phyloP scores from a whole-genome alignment of 2,329 filamentous ascomycete species.

The Neocatenulostroma microsporum region DNA sequence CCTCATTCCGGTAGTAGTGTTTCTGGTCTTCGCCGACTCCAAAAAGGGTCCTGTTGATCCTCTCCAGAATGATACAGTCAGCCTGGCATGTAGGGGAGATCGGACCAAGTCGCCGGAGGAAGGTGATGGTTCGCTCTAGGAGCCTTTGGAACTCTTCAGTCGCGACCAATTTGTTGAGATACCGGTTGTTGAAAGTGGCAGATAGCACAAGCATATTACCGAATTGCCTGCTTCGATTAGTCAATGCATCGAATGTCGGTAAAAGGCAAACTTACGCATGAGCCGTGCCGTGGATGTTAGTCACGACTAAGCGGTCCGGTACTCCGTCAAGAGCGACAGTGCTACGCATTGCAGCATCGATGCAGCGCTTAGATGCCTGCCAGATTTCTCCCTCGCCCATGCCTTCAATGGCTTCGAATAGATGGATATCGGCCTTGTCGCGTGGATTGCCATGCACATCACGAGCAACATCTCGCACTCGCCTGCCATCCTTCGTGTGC shows the following conservation, averaged over 20 bases:
- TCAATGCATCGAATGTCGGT: constrained; percentile 17
- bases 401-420: constrained; percentile 29
- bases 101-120: constrained; percentile 61
- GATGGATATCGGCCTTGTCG: constrained; percentile 26
- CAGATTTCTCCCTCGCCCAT: constrained; percentile 24
- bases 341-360: constrained; percentile 71
- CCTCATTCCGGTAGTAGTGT: constrained; percentile 20
- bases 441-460: constrained; percentile 26
- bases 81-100: constrained; percentile 66
- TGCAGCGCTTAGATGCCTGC: constrained; percentile 42
- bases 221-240: constrained; percentile 68
- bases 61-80: constrained; percentile 65
- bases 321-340: constrained; percentile 75
- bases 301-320: constrained; percentile 65
- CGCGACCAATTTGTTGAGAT: constrained; percentile 52
- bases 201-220: constrained; percentile 89
- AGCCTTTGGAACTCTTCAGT: constrained; percentile 50
- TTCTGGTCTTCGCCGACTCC: constrained; percentile 8
- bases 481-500: constrained; percentile 16
- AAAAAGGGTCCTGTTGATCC: constrained; percentile 37
- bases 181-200: constrained; percentile 59
- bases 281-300: constrained; percentile 92
- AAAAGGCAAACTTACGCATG: constrained; percentile 68
- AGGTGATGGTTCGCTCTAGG: constrained; percentile 65
- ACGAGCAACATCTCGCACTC: constrained; percentile 20